Percentiles rank a stretch among this genome's conserved stretches.
phyloP scores from a whole-genome alignment of 2,329 filamentous ascomycete species.

The Verticillium albo-atrum region DNA sequence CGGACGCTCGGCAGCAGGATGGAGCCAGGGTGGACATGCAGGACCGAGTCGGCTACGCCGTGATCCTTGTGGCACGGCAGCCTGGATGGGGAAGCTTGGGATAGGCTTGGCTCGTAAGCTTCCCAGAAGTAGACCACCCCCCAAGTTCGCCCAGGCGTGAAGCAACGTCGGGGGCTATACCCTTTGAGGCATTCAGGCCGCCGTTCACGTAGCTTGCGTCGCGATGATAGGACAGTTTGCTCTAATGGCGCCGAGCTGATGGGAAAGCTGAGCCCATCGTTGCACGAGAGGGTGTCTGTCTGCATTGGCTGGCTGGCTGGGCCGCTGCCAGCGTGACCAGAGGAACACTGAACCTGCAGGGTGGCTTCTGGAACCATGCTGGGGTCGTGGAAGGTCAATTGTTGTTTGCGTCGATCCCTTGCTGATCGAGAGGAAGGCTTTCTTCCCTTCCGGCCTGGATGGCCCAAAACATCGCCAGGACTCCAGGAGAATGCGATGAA shows the following conservation, averaged over 20 bases:
- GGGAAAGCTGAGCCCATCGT: background rate
- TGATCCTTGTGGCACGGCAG: background rate
- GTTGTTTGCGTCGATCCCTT: background rate
- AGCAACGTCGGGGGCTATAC: background rate
- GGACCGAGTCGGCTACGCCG: background rate
- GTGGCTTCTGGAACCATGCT: background rate
- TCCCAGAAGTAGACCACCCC: background rate
- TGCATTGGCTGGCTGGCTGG: background rate
- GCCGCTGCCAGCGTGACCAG: background rate
- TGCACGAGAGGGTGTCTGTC: background rate
- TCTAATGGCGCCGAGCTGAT: background rate
- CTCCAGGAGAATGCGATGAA: background rate
- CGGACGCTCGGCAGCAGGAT: slow-evolving; percentile 1
- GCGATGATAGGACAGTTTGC: background rate
- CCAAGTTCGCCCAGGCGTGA: background rate
- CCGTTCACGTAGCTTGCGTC: background rate
- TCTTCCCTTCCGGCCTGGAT: background rate
- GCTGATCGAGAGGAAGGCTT: too few relatives aligned
- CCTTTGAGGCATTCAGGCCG: background rate
- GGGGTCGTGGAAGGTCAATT: too few relatives aligned
- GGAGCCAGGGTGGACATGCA: slow-evolving; percentile 1
- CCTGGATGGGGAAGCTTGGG: background rate
- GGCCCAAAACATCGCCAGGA: background rate
- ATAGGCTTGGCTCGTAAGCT: background rate
- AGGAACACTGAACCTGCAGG: background rate